phyloP scores from a whole-genome alignment of 495 filamentous ascomycete genomes.

The Mytilinidion resinicola region DNA sequence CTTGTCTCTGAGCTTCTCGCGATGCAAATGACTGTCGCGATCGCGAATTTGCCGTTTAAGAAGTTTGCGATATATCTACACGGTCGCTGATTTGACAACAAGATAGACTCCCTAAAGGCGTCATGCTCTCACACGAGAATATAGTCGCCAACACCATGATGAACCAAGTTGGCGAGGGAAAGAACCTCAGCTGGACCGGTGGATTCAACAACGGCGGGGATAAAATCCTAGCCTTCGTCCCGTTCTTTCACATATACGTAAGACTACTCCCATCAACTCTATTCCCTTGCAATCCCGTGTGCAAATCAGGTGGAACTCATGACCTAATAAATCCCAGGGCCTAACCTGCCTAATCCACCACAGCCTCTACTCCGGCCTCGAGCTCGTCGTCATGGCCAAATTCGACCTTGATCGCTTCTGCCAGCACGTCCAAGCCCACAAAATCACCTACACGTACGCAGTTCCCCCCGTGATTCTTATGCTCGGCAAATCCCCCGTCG shows the following conservation, averaged over 20 bases:
- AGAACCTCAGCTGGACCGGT: conserved; percentile 53
- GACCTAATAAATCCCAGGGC: conserved; percentile 16
- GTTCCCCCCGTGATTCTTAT: conserved; percentile 81
- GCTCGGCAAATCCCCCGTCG: conserved; percentile 68
- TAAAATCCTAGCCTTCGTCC: conserved; percentile 68
- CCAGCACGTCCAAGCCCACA: conserved; percentile 65
- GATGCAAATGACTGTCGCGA: too few relatives aligned
- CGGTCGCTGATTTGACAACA: too few relatives aligned
- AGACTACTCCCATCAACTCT: conserved; percentile 11
- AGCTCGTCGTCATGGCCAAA: conserved; percentile 67
- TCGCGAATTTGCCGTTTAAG: too few relatives aligned
- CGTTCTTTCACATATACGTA: conserved; percentile 90
- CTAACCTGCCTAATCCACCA: conserved; percentile 56
- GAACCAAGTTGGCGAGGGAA: conserved; percentile 51
- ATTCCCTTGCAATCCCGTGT: conserved; percentile 2
- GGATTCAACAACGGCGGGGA: conserved; percentile 60
- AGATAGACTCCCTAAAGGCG: conserved; percentile 67
- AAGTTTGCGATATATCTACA: too few relatives aligned
- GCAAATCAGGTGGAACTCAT: too few relatives aligned
- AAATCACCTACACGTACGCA: conserved; percentile 71
- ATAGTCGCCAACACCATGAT: conserved; percentile 65
- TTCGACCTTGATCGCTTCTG: conserved; percentile 82
- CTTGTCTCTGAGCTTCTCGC: too few relatives aligned
- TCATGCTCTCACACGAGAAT: conserved; percentile 77
- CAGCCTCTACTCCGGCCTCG: conserved; percentile 59